Evolutionary conservation across 352 stramenopile species (phyloP), one percentile per base, ranked within the genome.

Genomic region (Pythium dissotocum): DNA sequence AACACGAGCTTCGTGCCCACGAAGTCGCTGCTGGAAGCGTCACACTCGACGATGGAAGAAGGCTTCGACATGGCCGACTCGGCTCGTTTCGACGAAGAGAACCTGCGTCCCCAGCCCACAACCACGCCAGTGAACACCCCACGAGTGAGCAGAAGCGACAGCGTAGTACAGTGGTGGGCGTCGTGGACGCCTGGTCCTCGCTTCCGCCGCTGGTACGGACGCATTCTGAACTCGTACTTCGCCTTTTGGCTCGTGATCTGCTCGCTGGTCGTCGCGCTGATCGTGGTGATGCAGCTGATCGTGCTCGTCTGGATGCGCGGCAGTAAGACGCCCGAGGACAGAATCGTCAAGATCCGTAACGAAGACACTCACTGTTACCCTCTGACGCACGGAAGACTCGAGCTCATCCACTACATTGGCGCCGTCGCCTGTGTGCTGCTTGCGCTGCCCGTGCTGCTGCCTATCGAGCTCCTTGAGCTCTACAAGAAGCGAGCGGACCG

Each of bases 201-300:
- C 32, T 64, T 72, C 44, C 67, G 60, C 12, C 67, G 56, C 10
- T 73, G 67, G 67, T 73, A 73, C 49, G 67, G 67, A 10, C 60
- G 56, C 24, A 59, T 91, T 42, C 64, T 80, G 36, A 91, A 91
- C 54, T 91, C 83, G 65, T 91, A 89, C 75, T 91, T 89, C 58
- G 81, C 80, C 1, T 78, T 81, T 10, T 89, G 83, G 81, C 77
- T 91, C n/a, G 79, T 88, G 14, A 63, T 75, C 6, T 86, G 80
- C 65, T 89, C 83, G 26, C 42, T 87, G 6, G 74, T 76, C 38
- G 77, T 89, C 46, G 65, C 78, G 26, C 54, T 79, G 30, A 67
- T 89, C 16, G 79, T 88, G 10, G 44, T 75, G 5, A 54, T 88
- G 21, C 74, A 80, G 1, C 61, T 77, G 28, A 71, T 89, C 36